A percentile compares a stretch with the other conserved stretches of the same genome.
phyloP scores from a whole-genome alignment of 139 green algal genomes.

The Monoraphidium neglectum region DNA sequence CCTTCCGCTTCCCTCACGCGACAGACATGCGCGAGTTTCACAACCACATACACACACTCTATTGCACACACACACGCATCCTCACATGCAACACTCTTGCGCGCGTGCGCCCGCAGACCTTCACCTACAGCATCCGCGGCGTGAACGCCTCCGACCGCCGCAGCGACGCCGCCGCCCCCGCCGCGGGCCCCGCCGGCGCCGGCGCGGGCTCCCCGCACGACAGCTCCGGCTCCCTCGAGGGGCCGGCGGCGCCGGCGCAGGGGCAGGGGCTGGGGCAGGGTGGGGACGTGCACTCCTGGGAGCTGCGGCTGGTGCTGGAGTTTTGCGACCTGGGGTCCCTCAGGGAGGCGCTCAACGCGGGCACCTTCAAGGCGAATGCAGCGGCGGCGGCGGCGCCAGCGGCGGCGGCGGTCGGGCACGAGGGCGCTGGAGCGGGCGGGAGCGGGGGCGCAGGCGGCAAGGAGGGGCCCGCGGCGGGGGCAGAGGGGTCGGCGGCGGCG shows the following conservation, averaged over 20 bases:
- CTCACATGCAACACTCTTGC: no score
- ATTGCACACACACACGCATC: no score
- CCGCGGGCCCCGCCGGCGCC: neutral
- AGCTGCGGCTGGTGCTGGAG: slow-evolving; percentile 50
- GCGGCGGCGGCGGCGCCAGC: neutral
- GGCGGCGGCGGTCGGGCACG: neutral
- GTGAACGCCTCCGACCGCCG: neutral
- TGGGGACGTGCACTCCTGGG: slow-evolving; percentile 4
- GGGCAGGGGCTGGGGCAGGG: neutral
- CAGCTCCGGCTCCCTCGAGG: no score
- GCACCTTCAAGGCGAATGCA: slow-evolving; percentile 9
- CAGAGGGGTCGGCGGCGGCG: neutral
- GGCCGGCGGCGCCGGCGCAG: neutral
- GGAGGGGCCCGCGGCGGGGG: neutral
- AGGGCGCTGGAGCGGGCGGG: no score
- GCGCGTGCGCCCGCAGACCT: neutral
- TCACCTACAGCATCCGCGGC: neutral
- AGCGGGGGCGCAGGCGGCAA: no score
- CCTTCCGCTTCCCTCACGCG: no score
- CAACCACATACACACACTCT: no score
- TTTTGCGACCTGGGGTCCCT: slow-evolving; percentile 48
- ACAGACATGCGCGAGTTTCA: no score
- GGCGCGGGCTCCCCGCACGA: neutral
- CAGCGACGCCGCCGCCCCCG: neutral
- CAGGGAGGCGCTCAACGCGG: slow-evolving; percentile 26